Conservation (phyloP, 345 rosid species). For the Citropsis articulata region DNA sequence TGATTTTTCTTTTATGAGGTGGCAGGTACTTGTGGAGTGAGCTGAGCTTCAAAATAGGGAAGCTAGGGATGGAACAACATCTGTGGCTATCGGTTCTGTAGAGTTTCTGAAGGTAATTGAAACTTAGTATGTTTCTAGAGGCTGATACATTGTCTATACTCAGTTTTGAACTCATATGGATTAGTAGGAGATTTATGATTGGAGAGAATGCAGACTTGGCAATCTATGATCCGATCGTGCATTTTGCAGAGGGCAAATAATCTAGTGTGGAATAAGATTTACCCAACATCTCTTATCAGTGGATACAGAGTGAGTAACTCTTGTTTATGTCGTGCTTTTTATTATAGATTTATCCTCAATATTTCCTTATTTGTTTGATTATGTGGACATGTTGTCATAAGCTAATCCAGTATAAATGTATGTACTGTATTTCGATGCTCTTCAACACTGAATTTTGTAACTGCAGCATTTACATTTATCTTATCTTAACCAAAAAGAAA, state of each 20-base stretch:
- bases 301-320: constrained; percentile 66
- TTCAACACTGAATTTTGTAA: background rate
- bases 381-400: constrained; percentile 25
- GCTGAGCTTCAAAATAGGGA: constrained; percentile 96
- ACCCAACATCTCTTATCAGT: constrained; percentile 93
- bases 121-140: background rate
- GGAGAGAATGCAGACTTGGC: background rate
- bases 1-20: constrained; percentile 7
- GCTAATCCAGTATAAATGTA: background rate
- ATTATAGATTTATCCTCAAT: background rate
- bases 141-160: background rate
- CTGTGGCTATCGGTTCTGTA: constrained; percentile 87
- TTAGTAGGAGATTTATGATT: background rate
- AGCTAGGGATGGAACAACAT: constrained; percentile 95
- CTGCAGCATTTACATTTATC: background rate
- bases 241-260: constrained; percentile 87
- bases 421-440: background rate
- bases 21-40: constrained; percentile 92
- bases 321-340: background rate
- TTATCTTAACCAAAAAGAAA: background rate
- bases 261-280: constrained; percentile 93
- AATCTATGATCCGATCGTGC: background rate
- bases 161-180: background rate
- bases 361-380: background rate
- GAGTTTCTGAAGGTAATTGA: constrained; percentile 72